Evolutionary conservation across 305 asterid genomes (phyloP), one percentile per base, ranked within the genome.

Genomic region (Fraxinus xanthoxyloides): DNA sequence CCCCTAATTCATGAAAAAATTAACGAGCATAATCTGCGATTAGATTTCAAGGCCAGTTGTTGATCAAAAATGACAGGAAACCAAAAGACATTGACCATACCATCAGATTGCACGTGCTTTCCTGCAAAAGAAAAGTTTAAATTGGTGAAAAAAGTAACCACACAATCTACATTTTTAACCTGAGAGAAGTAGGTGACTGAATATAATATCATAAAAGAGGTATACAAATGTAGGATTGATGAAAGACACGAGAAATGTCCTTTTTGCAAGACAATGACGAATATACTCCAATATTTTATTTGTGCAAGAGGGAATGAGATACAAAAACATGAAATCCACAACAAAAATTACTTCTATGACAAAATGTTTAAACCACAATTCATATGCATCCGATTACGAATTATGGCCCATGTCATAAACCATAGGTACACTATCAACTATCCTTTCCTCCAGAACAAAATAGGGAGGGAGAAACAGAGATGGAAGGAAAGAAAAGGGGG

Each of bases 101-200:
- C 99, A 61, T 98, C 99, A 74, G 97, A 92, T 88, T 97, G 95
- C 35, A 82, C 98, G 82, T 87, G 97, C 81, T 87, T 92, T 85
- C 99, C 99, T 94, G 97, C 85, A 89, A 81, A 86, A 30, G 70
- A 84, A 86, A 72, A 88, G 87, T 81, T 75, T 61, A 81, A 36
- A 82, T 73, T 51, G 79, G 69, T 87, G 80, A 84, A 80, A 77
- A 17, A 82, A 46, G 67, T 31, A 78, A 72, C 32, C 21, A 69
- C 35, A 31, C 23, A 43, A 65, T 76, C 69, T 79, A 23, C 4
- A 84, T 9, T 76, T 7, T 75, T 7, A 79, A 67, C 56, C 26
- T 4, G 75, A 56, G 12, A 78, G 28, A 51, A 31, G 24, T 17
- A 28, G 31, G 73, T 65, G 19, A 69, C 61, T 63, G 2, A 61